These are phyloP conservation scores for Apophysomyces sp. DNA, from an alignment of 371 early-diverging fungal species.

Conservation along the genomic window DNA sequence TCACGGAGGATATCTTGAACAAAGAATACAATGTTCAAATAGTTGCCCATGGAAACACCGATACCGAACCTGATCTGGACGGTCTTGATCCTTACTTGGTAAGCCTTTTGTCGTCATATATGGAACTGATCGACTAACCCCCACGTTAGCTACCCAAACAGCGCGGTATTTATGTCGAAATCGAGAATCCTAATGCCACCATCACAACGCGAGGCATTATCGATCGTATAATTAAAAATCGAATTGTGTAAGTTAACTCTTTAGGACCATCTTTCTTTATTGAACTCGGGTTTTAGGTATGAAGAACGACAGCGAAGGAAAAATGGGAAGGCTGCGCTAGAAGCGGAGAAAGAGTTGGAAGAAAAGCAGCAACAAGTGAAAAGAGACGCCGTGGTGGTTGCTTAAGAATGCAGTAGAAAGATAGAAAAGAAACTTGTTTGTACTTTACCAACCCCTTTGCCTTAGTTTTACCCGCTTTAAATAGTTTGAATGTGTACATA, in stretches of 20 bases:
- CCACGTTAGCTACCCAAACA: constrained; percentile 62
- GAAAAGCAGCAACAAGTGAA: constrained; percentile 39
- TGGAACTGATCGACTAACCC: constrained; percentile 9
- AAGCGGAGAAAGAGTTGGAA: constrained; percentile 63
- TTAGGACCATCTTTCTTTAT: constrained; percentile 2
- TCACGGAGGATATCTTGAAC: constrained; percentile 75
- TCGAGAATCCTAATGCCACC: constrained; percentile 70
- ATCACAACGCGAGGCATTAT: constrained; percentile 87
- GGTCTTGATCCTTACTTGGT: constrained; percentile 83
- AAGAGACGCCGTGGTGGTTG: neutral
- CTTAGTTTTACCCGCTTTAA: neutral
- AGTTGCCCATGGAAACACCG: constrained; percentile 77
- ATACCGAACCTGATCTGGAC: constrained; percentile 62
- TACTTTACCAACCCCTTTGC: neutral
- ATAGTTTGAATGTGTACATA: neutral
- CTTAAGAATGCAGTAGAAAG: neutral
- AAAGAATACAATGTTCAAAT: constrained; percentile 80
- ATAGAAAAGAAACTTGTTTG: neutral
- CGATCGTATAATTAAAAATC: constrained; percentile 83
- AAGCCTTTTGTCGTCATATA: neutral
- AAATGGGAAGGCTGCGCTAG: constrained; percentile 64
- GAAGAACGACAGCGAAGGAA: constrained; percentile 79
- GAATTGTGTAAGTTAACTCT: constrained; percentile 62
- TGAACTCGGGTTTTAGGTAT: constrained; percentile 26
- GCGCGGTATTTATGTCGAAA: constrained; percentile 71